Conservation (phyloP, 1,139 yeast genomes). For the Zygoascus meyerae region DNA sequence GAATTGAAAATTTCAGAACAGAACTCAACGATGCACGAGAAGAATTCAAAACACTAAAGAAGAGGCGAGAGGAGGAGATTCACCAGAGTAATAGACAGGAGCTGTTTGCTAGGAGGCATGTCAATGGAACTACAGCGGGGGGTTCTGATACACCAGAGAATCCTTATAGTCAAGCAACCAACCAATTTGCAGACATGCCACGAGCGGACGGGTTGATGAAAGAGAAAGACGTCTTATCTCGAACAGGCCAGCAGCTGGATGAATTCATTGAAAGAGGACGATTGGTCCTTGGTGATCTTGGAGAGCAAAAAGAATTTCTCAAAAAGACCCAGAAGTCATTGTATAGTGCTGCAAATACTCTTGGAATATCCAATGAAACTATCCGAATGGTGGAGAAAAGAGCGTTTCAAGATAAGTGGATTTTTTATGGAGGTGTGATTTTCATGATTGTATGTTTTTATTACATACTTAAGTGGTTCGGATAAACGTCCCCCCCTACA, state of each 20-base stretch:
- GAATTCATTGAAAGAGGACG: conserved; percentile 88
- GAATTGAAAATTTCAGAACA: conserved; percentile 54
- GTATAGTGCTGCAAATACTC: conserved; percentile 64
- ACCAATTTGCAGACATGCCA: conserved; percentile 22
- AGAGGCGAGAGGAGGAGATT: conserved; percentile 53
- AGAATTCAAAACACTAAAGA: conserved; percentile 59
- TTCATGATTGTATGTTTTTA: conserved; percentile 64
- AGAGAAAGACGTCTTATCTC: conserved; percentile 58
- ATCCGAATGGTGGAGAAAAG: conserved; percentile 75
- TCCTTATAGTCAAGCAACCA: conserved; percentile 41
- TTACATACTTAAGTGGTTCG: conserved; percentile 59
- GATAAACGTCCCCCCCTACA: no score
- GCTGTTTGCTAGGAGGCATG: conserved; percentile 50
- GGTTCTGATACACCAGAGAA: conserved; percentile 44
- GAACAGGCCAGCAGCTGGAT: conserved; percentile 79
- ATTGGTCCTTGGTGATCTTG: conserved; percentile 76
- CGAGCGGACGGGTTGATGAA: conserved; percentile 60
- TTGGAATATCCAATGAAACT: conserved; percentile 85
- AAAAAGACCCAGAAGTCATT: conserved; percentile 58
- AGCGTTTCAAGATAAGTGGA: conserved; percentile 83
- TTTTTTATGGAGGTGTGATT: conserved; percentile 72
- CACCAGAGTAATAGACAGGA: conserved; percentile 51
- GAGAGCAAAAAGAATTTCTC: conserved; percentile 74
- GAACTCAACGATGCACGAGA: conserved; percentile 53
- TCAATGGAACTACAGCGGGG: conserved; percentile 10